Percentiles rank a stretch among this genome's conserved stretches.
Evolutionary conservation across 306 rosid genomes (phyloP).

Genomic region (Abrus pulchellus): DNA sequence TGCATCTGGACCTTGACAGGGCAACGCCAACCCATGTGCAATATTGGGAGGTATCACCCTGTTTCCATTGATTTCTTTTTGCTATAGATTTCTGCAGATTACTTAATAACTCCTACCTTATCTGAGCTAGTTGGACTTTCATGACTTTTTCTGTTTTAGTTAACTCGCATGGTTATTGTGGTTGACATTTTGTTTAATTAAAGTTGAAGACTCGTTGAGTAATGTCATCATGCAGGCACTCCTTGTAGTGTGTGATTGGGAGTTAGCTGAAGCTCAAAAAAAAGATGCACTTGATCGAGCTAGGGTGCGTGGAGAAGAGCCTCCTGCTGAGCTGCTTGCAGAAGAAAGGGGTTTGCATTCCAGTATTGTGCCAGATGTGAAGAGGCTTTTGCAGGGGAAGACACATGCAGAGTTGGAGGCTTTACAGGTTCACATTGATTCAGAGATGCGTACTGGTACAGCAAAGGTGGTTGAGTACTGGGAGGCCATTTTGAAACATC

Average conservation of each 20-base stretch:
- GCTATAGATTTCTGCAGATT: conserved; percentile 13
- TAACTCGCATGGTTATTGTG: conserved; percentile 16
- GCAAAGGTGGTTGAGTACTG: conserved; percentile 97
- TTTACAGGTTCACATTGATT: conserved; percentile 77
- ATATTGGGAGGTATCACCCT: conserved; percentile 86
- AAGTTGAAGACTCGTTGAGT: conserved; percentile 37
- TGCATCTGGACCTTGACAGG: conserved; percentile 99
- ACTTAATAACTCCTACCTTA: not conserved
- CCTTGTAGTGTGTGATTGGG: conserved; percentile 93
- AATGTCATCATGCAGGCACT: conserved; percentile 74
- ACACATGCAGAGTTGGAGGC: conserved; percentile 78
- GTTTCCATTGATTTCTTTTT: conserved; percentile 38
- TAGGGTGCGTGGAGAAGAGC: conserved; percentile 97
- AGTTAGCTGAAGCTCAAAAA: conserved; percentile 89
- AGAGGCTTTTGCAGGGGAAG: conserved; percentile 79
- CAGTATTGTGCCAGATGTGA: conserved; percentile 87
- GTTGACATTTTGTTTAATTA: conserved; percentile 16
- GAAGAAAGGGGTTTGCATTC: conserved; percentile 98
- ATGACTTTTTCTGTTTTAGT: conserved; percentile 7
- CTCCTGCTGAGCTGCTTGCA: conserved; percentile 95
- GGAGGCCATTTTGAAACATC: conserved; percentile 92
- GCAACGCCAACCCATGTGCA: conserved; percentile 88
- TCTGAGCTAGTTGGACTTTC: conserved; percentile 12
- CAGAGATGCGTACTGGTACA: conserved; percentile 91
- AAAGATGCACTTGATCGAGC: conserved; percentile 97